Conservation (phyloP, 768 basidiomycete genomes). For the Leccinum uliginosum region DNA sequence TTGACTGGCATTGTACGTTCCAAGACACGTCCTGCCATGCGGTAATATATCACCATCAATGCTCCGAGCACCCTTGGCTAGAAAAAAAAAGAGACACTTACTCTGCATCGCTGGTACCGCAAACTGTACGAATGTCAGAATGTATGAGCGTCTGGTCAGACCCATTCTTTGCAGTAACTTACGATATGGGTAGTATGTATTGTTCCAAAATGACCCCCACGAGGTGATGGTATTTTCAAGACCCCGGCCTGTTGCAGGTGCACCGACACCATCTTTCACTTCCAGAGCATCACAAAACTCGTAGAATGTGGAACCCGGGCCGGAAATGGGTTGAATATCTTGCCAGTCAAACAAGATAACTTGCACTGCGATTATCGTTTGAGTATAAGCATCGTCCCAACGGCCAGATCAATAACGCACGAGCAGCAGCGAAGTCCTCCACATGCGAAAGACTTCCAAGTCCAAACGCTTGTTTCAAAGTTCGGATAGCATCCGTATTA, state of each 20-base stretch:
- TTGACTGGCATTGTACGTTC: conserved; percentile 37
- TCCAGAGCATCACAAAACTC: conserved; percentile 38
- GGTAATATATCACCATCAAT: conserved; percentile 34
- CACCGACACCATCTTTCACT: conserved; percentile 36
- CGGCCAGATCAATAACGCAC: conserved; percentile 25
- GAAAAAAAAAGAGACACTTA: conserved; percentile 29
- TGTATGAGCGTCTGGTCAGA: not conserved
- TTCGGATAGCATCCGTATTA: conserved; percentile 44
- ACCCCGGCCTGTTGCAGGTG: conserved; percentile 53
- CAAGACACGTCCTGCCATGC: conserved; percentile 32
- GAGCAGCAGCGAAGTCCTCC: conserved; percentile 62
- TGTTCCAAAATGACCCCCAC: conserved; percentile 58
- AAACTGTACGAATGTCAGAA: conserved; percentile 38
- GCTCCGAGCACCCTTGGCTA: not conserved
- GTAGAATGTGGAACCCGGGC: conserved; percentile 37
- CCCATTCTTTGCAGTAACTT: conserved; percentile 20
- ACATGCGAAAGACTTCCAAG: conserved; percentile 52
- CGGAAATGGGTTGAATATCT: conserved; percentile 46
- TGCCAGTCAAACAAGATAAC: conserved; percentile 67
- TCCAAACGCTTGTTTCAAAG: conserved; percentile 56
- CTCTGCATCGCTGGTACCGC: conserved; percentile 44
- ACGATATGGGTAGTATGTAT: conserved; percentile 43
- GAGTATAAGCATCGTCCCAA: conserved; percentile 10
- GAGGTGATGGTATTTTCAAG: conserved; percentile 54
- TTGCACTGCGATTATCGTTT: conserved; percentile 37